Conservation (phyloP, 768 basidiomycete species). For the Tubosaeta brunneosetosa region DNA sequence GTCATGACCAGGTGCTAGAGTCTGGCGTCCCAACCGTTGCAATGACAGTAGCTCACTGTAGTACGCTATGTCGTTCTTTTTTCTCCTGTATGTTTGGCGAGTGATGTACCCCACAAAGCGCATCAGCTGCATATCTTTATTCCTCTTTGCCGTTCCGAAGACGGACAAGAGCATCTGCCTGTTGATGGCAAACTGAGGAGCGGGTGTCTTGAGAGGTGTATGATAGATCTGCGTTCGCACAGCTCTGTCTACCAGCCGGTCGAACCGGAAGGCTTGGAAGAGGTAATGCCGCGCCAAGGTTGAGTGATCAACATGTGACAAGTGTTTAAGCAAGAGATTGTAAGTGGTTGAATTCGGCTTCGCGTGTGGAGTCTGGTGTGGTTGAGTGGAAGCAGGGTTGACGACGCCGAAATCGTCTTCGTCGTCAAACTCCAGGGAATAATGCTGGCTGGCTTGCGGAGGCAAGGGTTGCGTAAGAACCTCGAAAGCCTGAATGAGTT, state of each 20-base stretch:
- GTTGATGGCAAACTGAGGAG: constrained; percentile 55
- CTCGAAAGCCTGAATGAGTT: constrained; percentile 72
- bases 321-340: constrained; percentile 53
- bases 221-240: constrained; percentile 33
- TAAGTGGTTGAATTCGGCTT: constrained; percentile 66
- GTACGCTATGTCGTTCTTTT: constrained; percentile 43
- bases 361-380: constrained; percentile 40
- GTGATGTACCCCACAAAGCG: constrained; percentile 53
- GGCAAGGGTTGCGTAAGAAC: constrained; percentile 72
- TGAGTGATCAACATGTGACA: constrained; percentile 44
- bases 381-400: constrained; percentile 35
- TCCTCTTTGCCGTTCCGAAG: constrained; percentile 52
- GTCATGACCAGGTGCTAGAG: constrained; percentile 19
- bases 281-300: constrained; percentile 65
- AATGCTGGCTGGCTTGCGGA: constrained; percentile 38
- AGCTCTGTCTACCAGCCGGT: constrained; percentile 33
- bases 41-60: constrained; percentile 34
- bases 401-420: constrained; percentile 51
- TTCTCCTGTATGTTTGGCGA: constrained; percentile 42
- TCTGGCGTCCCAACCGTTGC: constrained; percentile 20
- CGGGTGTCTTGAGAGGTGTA: constrained; percentile 31
- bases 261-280: constrained; percentile 45
- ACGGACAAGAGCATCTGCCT: constrained; percentile 53
- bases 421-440: constrained; percentile 58
- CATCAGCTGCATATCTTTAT: constrained; percentile 56